Base-by-base conservation (phyloP, 2,329 filamentous ascomycete species). In the Penicillium sp. region DNA sequence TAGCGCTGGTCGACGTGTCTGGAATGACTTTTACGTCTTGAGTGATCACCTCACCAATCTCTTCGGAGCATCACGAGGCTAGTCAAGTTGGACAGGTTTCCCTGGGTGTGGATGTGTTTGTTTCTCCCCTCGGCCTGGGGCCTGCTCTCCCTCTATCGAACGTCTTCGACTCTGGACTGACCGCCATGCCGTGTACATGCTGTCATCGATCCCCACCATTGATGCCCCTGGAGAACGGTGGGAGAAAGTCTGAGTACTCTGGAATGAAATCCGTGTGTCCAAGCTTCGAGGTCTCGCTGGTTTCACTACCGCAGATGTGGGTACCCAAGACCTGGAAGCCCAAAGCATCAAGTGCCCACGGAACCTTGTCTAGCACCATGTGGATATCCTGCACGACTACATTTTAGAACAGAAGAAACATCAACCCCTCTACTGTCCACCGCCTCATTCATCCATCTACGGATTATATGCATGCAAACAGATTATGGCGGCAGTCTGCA, bases 301-400 rank as follows among this genome's bases (percentile, higher is more conserved):
- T 71, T 68, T 64, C 66, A 72, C 67, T 60, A 42, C 54, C 36
- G 50, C 52, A 56, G 54, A 63, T 70, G 66, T 64, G 62, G 61
- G 57, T 66, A 70, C 56, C 65, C 67, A 67, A 66, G 37, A 44
- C 56, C 52, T 58, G 48, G 31, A 62, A 61, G 54, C 51, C 49
- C 52, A 57, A 49, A 53, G 46, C 40, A 56, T 55, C 42, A 42
- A 51, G 60, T 59, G 44, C 60, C 59, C 63, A 63, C 64, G 56
- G 60, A 54, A 62, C 54, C 45, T 36, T 29, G 48, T 56, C 56
- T 63, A 51, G 55, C 54, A 59, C 65, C 66, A 69, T 70, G 67
- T 71, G 66, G 64, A 67, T 64, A 61, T 60, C 52, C 58, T 62
- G 55, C 53, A 62, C 60, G 40, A 54, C 40, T 58, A 24, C 19